Evolutionary conservation across 768 basidiomycete species (phyloP), one percentile per base, ranked within the genome.

Genomic region (Russula lepida): DNA sequence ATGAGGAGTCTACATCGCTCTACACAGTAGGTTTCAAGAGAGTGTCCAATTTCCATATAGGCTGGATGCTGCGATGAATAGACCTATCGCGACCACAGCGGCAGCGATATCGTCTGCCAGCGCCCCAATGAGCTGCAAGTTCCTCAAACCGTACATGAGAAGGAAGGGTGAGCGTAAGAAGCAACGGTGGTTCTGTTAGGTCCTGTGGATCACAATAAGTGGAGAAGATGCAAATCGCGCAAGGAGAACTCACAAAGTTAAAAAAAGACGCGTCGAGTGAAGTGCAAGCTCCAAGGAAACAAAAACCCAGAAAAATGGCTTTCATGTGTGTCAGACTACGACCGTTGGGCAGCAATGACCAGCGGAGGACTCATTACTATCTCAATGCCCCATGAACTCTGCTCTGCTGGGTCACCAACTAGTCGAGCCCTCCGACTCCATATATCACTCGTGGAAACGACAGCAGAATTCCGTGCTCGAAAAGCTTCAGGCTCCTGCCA

Each of bases 251-350:
- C 69, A 89, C 89, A 63, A 85, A 79, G 59, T 84, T 82, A 13
- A 78, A 79, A 68, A 88, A 84, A 92, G 81, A 56, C 84, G 82
- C 65, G 84, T 68, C 9, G 89, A 89, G 66, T 91, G 88, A 47
- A 92, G 68, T 21, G 78, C 78, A 25, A 91, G 76, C 65, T 91
- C 81, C 4, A 92, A 69, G 0, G 89, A 86, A 41, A 82, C 81
- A 62, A 92, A 91, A 8, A 81, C 85, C 87, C 87, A 90, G 70
- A 92, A 88, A 74, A 92, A 88, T 1, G 88, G 84, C 89, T 91
- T 39, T 21, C 46, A 39, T 33, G 32, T 19, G 50, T 21, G 32
- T 60, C 44, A 66, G 64, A 53, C 49, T 30, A 54, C 19, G 17
- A 47, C 11, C 13, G 17, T 21, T 37, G 35, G 56, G n/a, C 50